Conservation (phyloP, 2,329 filamentous ascomycete genomes). For the Colletotrichum coccodes region DNA sequence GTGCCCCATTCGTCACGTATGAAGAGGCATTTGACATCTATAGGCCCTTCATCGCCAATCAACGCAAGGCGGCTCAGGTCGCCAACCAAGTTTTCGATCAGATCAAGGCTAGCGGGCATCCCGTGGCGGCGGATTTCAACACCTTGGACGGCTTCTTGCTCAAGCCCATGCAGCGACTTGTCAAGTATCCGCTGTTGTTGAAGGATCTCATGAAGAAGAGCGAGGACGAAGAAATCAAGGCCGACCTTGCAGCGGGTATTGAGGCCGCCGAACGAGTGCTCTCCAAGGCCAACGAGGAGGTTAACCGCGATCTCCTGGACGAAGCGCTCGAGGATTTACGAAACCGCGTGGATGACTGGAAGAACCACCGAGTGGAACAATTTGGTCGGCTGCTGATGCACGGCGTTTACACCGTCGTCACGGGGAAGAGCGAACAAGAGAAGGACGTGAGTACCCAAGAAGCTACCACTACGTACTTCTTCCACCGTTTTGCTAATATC, state of each 20-base stretch:
- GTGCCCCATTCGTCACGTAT: constrained; percentile 86
- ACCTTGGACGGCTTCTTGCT: constrained; percentile 91
- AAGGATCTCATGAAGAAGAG: constrained; percentile 91
- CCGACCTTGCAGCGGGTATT: constrained; percentile 80
- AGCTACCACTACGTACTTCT: no score
- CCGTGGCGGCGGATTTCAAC: constrained; percentile 87
- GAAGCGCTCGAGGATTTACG: constrained; percentile 87
- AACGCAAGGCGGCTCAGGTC: constrained; percentile 88
- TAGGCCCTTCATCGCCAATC: constrained; percentile 96
- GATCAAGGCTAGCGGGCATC: constrained; percentile 78
- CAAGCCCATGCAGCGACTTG: constrained; percentile 95
- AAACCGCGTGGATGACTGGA: constrained; percentile 93
- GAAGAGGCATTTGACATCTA: constrained; percentile 93
- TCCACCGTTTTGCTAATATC: constrained; percentile 2
- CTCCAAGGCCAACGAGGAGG: constrained; percentile 87
- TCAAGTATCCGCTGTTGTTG: constrained; percentile 92
- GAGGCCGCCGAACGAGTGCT: constrained; percentile 85
- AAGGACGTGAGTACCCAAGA: constrained; percentile 75
- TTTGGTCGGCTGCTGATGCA: constrained; percentile 91
- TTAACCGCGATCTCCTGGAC: constrained; percentile 85
- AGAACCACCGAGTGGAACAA: constrained; percentile 87
- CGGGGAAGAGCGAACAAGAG: constrained; percentile 88
- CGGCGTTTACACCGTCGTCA: constrained; percentile 91
- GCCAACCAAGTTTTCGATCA: constrained; percentile 89
- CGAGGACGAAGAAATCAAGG: constrained; percentile 75